These are phyloP conservation scores for Debaryomyces sp. DNA, from an alignment of 1,139 yeast genomes.

Conservation along the genomic window DNA sequence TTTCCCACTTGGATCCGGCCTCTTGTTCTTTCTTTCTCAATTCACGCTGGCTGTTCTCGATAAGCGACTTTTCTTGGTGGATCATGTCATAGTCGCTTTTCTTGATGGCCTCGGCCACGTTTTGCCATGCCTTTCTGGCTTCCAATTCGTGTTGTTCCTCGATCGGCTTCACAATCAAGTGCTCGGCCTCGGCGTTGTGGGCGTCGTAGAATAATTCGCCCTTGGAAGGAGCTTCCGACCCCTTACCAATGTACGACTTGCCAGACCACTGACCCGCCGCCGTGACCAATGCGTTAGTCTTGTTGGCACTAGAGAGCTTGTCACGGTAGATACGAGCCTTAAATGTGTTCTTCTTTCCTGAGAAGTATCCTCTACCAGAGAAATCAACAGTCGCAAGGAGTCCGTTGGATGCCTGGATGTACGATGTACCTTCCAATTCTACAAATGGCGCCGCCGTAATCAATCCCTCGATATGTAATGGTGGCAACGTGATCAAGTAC, in stretches of 20 bases:
- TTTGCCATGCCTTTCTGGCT: constrained; percentile 80
- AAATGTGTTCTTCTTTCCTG: constrained; percentile 93
- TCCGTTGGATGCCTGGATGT: constrained; percentile 81
- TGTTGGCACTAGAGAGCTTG: constrained; percentile 46
- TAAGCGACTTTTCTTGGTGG: constrained; percentile 68
- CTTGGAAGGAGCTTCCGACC: constrained; percentile 39
- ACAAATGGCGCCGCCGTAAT: constrained; percentile 88
- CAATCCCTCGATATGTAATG: constrained; percentile 94
- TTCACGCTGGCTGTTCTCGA: constrained; percentile 85
- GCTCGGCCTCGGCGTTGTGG: constrained; percentile 48
- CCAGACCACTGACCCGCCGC: constrained; percentile 94
- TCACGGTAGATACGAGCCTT: constrained; percentile 77
- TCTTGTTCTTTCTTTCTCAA: constrained; percentile 71
- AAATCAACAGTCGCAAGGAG: constrained; percentile 74
- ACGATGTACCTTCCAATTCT: constrained; percentile 83
- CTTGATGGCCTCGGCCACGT: constrained; percentile 86
- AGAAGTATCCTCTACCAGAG: constrained; percentile 90
- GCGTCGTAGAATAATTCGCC: constrained; percentile 75
- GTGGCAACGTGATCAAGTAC: constrained; percentile 86
- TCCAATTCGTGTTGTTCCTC: constrained; percentile 77
- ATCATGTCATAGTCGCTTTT: constrained; percentile 74
- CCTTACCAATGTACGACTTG: constrained; percentile 53
- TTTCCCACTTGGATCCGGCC: constrained; percentile 64
- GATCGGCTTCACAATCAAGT: constrained; percentile 72
- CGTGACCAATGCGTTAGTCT: constrained; percentile 72